A percentile compares a stretch with the other conserved stretches of the same genome.
Evolutionary conservation across 192 early-diverging fungal species (phyloP).

Genomic region (Backusella sp.): DNA sequence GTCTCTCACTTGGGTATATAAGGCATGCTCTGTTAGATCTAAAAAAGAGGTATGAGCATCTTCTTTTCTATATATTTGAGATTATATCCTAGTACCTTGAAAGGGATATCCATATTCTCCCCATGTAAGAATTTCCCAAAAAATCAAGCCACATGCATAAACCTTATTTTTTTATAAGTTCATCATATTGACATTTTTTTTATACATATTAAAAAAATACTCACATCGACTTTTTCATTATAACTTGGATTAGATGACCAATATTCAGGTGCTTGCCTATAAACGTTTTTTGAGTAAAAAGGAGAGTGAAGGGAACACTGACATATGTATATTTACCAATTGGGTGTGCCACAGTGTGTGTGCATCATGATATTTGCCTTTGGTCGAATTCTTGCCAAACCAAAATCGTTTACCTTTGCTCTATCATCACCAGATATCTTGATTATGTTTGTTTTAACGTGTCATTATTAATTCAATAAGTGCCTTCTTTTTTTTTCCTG

Average conservation of each 20-base stretch:
- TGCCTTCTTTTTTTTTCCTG: neutral
- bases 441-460: neutral
- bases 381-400: conserved; percentile 69
- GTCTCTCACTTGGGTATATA: neutral
- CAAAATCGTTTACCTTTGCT: conserved; percentile 81
- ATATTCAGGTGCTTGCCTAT: conserved; percentile 68
- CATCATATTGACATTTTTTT: neutral
- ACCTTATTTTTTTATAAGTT: conserved; percentile 17
- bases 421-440: conserved; percentile 55
- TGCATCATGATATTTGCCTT: conserved; percentile 66
- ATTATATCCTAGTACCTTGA: conserved; percentile 32
- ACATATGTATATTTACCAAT: conserved; percentile 43
- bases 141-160: conserved; percentile 74
- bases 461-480: neutral
- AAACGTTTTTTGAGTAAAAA: neutral
- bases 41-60: neutral
- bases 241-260: conserved; percentile 72
- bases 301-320: neutral
- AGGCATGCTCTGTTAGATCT: neutral
- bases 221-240: conserved; percentile 61
- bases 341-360: conserved; percentile 75
- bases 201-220: neutral
- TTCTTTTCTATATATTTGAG: too few species aligned
- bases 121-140: conserved; percentile 80
- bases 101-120: conserved; percentile 67